Evolutionary conservation across 352 stramenopile genomes (phyloP).

Genomic region (Phytophthora foliorum): DNA sequence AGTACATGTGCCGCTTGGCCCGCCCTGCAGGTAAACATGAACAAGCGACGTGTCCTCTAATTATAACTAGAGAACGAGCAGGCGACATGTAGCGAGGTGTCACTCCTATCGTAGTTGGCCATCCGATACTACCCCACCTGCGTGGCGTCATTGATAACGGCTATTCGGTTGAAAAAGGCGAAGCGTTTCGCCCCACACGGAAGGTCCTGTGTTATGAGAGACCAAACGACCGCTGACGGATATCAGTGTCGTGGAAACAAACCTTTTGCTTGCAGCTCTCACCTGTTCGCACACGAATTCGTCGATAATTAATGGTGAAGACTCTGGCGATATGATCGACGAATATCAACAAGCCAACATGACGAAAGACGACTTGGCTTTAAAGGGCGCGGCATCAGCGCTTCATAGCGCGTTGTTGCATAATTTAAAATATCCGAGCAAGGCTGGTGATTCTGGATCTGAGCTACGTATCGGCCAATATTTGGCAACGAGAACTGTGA

Average conservation of each 20-base stretch:
- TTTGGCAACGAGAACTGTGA: neutral
- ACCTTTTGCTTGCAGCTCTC: constrained; percentile 2
- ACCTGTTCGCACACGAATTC: constrained; percentile 4
- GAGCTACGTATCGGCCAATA: neutral
- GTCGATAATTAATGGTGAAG: constrained; percentile 4
- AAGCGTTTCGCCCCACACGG: too few species aligned
- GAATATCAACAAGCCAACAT: constrained; percentile 13
- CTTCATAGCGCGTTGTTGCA: neutral
- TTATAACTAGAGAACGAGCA: too few species aligned
- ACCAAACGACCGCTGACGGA: too few species aligned
- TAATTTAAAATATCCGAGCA: neutral
- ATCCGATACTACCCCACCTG: too few species aligned
- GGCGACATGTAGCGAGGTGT: too few species aligned
- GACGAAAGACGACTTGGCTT: neutral
- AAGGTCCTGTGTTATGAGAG: too few species aligned
- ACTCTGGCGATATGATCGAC: constrained; percentile 6
- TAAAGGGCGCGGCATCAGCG: neutral
- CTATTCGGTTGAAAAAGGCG: too few species aligned
- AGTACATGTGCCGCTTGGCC: too few species aligned
- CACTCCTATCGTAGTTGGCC: too few species aligned
- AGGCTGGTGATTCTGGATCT: neutral
- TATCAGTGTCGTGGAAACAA: neutral
- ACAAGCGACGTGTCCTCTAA: too few species aligned
- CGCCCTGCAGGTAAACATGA: too few species aligned
- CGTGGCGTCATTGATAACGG: too few species aligned